Evolutionary conservation across 768 basidiomycete species (phyloP).

Genomic region (Hortiboletus campestris): DNA sequence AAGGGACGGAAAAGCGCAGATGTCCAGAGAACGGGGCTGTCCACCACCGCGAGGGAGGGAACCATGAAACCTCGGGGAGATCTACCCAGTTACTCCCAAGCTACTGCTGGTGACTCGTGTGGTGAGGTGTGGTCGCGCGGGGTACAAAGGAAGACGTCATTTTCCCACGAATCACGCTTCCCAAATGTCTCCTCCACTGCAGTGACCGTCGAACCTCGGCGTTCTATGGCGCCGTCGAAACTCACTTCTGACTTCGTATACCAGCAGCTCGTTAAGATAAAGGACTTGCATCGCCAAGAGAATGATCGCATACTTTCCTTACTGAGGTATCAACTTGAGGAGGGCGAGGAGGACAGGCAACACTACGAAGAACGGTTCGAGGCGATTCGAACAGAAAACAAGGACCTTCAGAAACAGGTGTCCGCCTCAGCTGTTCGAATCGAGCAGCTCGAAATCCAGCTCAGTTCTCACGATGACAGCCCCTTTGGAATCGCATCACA

Average conservation of each 20-base stretch:
- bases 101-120: not conserved
- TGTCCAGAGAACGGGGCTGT: not conserved
- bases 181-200: not conserved
- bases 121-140: too few relatives aligned
- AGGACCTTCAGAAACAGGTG: not conserved
- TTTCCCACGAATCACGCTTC: too few relatives aligned
- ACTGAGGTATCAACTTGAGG: too few relatives aligned
- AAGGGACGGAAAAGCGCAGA: not conserved
- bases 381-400: not conserved
- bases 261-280: not conserved
- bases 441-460: not conserved
- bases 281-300: constrained; percentile 1
- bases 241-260: not conserved
- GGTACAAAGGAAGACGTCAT: not conserved
- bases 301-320: not conserved
- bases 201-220: not conserved
- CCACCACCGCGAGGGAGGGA: not conserved
- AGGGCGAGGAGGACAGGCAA: too few relatives aligned
- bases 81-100: not conserved
- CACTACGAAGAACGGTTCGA: not conserved
- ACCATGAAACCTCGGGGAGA: not conserved
- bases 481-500: not conserved
- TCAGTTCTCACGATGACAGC: not conserved
- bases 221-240: not conserved
- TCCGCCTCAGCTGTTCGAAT: not conserved